Evolutionary conservation across 768 basidiomycete genomes (phyloP), one percentile per base, ranked within the genome.

Genomic region (Hypholoma fasciculare): DNA sequence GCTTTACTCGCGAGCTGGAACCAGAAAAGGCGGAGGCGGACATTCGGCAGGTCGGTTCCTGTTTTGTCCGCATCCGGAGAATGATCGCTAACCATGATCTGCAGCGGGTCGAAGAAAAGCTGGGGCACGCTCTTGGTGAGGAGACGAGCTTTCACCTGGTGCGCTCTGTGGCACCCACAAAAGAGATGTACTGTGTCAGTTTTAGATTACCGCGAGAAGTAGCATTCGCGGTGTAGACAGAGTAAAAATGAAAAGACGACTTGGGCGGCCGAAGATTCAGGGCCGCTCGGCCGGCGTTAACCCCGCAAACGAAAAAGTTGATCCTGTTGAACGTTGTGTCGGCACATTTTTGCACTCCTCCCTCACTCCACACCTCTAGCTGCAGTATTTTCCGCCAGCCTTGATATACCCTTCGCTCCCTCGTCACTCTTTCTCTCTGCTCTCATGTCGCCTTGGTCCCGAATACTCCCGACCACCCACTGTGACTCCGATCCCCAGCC

Each of bases 161-260:
- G 49, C 87, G 97, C 55, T 89, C 90, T 9, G 97, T 98, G 9
- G 94, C 97, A 1, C 96, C 96, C 7, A 90, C 86, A 73, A 98
- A 99, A 74, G 89, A 94, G 67, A 98, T 98, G 96, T 98, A 96
- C 72, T 96, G 96, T 72, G 83, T 99, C 54, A 90, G 90, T 71
- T 98, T 99, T 79, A 71, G 76, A 17, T 71, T 76, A 36, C 75
- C 78, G 37, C 61, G 67, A 27, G 72, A 69, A 55, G 80, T 78
- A 12, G 77, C 74, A 38, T 73, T 75, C 65, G 59, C 55, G 47
- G 34, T 42, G 49, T n/a, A 42, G 8, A 53, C 17, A 54, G 23
- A 23, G 34, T 7, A 51, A 30, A 43, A 39, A 19, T 16, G 37
- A 39, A 50, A 58, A 17, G 42, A 46, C 11, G 14, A 38, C 13